phyloP scores from a whole-genome alignment of 805 yeast genomes.

The Cyberlindnera misumaiensis region DNA sequence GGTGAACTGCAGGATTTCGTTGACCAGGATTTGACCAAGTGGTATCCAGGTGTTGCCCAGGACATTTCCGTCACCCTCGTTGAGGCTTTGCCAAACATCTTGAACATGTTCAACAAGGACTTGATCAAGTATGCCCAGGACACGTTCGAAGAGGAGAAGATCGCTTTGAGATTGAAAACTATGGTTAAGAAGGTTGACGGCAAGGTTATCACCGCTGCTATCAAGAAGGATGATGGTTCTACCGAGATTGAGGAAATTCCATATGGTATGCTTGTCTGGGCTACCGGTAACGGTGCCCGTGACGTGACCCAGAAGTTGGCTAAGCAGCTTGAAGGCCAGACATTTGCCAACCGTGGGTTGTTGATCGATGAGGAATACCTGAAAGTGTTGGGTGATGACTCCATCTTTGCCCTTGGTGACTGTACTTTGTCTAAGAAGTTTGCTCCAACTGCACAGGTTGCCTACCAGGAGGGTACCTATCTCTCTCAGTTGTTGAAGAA shows the following conservation, averaged over 20 bases:
- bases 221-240: slow-evolving; percentile 60
- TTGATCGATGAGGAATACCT: slow-evolving; percentile 70
- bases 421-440: slow-evolving; percentile 82
- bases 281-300: slow-evolving; percentile 93
- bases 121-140: slow-evolving; percentile 74
- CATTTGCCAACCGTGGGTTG: slow-evolving; percentile 85
- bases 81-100: slow-evolving; percentile 87
- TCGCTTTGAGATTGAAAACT: slow-evolving; percentile 73
- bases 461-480: slow-evolving; percentile 87
- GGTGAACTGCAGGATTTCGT: slow-evolving; percentile 94
- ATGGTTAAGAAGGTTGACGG: slow-evolving; percentile 83
- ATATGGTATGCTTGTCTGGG: slow-evolving; percentile 94
- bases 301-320: slow-evolving; percentile 62
- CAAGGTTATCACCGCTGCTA: slow-evolving; percentile 61
- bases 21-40: slow-evolving; percentile 80
- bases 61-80: slow-evolving; percentile 81
- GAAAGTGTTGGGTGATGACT: slow-evolving; percentile 71
- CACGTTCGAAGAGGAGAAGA: slow-evolving; percentile 60
- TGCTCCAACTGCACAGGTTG: slow-evolving; percentile 97
- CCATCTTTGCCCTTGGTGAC: slow-evolving; percentile 86
- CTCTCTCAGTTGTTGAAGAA: slow-evolving; percentile 67
- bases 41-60: slow-evolving; percentile 80
- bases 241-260: slow-evolving; percentile 58
- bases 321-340: slow-evolving; percentile 64
- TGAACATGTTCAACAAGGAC: slow-evolving; percentile 64